Base-by-base conservation (phyloP, 768 basidiomycete genomes). In the Termitomyces sp. region DNA sequence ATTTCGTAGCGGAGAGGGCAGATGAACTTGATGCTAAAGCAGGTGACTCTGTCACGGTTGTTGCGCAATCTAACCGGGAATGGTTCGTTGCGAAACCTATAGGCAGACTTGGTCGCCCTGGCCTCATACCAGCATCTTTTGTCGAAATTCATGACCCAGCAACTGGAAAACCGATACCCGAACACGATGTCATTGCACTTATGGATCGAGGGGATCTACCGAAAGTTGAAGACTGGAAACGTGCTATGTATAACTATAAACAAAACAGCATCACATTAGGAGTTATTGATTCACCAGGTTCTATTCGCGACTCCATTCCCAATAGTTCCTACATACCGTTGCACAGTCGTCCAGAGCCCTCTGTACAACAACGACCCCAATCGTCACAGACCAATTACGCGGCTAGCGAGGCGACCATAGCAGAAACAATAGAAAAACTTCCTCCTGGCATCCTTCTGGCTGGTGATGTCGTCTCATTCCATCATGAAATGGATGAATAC, bases 21-120 rank as follows among this genome's bases (percentile, higher is more conserved):
- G 97, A 99, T 69, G 97, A 99, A 67, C 85, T 99, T 47, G 95
- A 96, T 60, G 96, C 96, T 1, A 94, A 90, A 66, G 83, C 87
- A 0, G 96, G 95, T 36, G 97, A 99, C 66, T 81, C 92, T 8
- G 92, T 99, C 68, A 90, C 95, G 18, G 93, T 99, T 59, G 97
- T 98, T 56, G 97, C 97, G 0, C 97, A 98, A 71, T 98, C 95
- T n/a, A 99, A 98, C 68, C 92, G 94, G 62, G 97, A 99, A 71
- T 99, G 97, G 97, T 98, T 98, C 71, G 97, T 99, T 49, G 97
- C 97, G 28, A 99, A 99, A 73, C 94, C 96, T 13, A 99, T 99
- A 66, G 94, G 94, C 41, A 82, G 85, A 55, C 83, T 99, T 20
- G 96, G 97, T 32, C 88, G 95, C 54, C 97, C 97, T 0, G 97